Evolutionary conservation across 2,329 filamentous ascomycete species (phyloP), one percentile per base, ranked within the genome.

Genomic region (Macroventuria anomochaeta): DNA sequence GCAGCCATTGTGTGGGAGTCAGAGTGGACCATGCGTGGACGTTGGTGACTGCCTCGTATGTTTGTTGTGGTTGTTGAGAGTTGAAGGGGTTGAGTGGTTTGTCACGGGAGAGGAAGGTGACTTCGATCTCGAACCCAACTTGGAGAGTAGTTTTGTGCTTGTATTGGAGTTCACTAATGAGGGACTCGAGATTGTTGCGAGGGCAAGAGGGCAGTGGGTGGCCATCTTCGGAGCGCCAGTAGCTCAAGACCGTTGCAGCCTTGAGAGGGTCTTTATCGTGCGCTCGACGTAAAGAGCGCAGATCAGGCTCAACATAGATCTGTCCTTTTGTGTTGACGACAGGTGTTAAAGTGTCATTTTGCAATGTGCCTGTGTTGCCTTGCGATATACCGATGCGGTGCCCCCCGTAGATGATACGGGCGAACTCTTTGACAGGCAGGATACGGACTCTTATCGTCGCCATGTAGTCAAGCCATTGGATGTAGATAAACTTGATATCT

Each of bases 391-490:
- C 83, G 13, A 91, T 77, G 10, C 75, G 63, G 2, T 61, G 63
- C 1, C 71, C 73, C 39, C 62, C 57, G 8, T 61, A 59, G 5
- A 77, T 64, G 34, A 80, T 56, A 8, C 70, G 68, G 5, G 67
- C 60, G 48, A 79, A 79, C 28, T 76, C 71, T 28, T 68, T 67
- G 36, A 89, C 80, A 0, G 90, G 89, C 2, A 95, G 75, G 57
- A 91, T 83, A 3, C 89, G 83, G 59, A 85, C 81, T 13, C 89
- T 83, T 0, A 86, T 71, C 2, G 83, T 88, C 2, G 85, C 85
- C n/a, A 89, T 91, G 71, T 89, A 88, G 72, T 96, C 91, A 20
- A 89, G 78, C 85, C 88, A 96, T 71, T 89, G 88, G 11, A 93
- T 77, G 57, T 90, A 86, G 15, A 96, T 74, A 65, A 87, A 93